Evolutionary conservation across 2,329 filamentous ascomycete species (phyloP).

Genomic region (Pseudogymnoascus sp.): DNA sequence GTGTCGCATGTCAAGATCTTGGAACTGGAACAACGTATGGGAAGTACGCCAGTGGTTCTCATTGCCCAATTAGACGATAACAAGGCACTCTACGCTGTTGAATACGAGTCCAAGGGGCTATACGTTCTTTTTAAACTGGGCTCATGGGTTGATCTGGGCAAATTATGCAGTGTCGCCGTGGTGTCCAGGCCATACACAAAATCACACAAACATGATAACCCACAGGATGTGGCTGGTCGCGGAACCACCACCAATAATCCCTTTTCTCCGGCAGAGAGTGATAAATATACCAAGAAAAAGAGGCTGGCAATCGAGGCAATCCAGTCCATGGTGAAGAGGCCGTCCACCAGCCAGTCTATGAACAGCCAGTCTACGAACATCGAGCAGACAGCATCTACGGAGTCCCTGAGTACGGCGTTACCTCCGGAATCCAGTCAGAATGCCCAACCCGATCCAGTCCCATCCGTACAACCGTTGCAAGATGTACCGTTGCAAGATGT

Average conservation of each 20-base stretch:
- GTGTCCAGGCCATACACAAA: conserved; percentile 34
- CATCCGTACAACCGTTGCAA: background rate
- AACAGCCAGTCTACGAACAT: conserved; percentile 8
- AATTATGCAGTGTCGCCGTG: conserved; percentile 43
- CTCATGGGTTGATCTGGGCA: conserved; percentile 52
- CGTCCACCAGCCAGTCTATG: conserved; percentile 19
- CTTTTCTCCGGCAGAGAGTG: conserved; percentile 15
- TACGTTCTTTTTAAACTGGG: conserved; percentile 63
- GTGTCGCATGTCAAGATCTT: conserved; percentile 54
- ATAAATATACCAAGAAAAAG: conserved; percentile 39
- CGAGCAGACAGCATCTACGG: background rate
- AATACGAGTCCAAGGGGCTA: conserved; percentile 50
- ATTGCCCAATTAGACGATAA: conserved; percentile 51
- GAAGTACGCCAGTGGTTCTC: conserved; percentile 46
- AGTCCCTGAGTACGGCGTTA: background rate
- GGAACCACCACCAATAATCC: conserved; percentile 6
- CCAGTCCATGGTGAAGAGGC: conserved; percentile 48
- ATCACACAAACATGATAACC: conserved; percentile 25
- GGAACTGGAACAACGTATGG: conserved; percentile 53
- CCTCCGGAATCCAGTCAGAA: background rate
- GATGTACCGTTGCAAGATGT: too few species aligned
- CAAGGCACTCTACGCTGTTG: conserved; percentile 51
- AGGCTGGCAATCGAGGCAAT: conserved; percentile 54
- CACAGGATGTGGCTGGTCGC: conserved; percentile 10
- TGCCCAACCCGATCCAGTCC: background rate